Evolutionary conservation across 495 filamentous ascomycete genomes (phyloP), one percentile per base, ranked within the genome.

Genomic region (Xanthoparmelia taractica): DNA sequence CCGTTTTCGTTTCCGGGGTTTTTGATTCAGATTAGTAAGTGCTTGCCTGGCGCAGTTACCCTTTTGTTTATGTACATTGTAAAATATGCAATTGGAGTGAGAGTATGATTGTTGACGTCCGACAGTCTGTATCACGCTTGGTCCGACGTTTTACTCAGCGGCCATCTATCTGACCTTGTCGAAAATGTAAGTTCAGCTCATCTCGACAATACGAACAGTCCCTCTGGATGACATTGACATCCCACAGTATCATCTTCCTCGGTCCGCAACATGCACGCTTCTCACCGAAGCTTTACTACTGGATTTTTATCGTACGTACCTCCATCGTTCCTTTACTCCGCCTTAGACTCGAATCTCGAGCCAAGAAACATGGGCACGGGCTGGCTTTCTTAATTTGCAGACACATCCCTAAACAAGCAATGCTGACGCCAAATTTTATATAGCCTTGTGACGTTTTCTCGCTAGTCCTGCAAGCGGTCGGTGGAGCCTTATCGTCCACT

Each of bases 131-230:
- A 74, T 87, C 31, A 82, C 79, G 13, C 74, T 81, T 38, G 82
- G 75, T 2, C 84, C 84, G 1, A 78, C 82, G 36, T 86, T 81
- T 66, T 76, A 81, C 63, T 77, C 81, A 18, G 84, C 84, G 1
- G 82, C 77, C 20, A 81, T 86, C 61, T 87, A 87, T 70, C 71
- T 85, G 59, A 84, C 80, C n/a, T 70, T 80, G 63, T 72, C 74
- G 17, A 68, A 71, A 60, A 68, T 71, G 75, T 76, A 59, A 65
- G 73, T 70, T 12, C 36, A n/a, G 20, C 57, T 66, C 45, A 20
- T 15, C 4, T 50, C 23, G 5, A 11, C 10, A 20, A 4, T 29
- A 18, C 18, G 15, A 4, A 20, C 0, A 11, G 56, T 13, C 8
- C 23, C 50, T 52, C 13, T 12, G n/a, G 29, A 12, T 38, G 23